Evolutionary conservation across 2,329 filamentous ascomycete genomes (phyloP).

Genomic region (Hymenotorrendiella dingleyae): DNA sequence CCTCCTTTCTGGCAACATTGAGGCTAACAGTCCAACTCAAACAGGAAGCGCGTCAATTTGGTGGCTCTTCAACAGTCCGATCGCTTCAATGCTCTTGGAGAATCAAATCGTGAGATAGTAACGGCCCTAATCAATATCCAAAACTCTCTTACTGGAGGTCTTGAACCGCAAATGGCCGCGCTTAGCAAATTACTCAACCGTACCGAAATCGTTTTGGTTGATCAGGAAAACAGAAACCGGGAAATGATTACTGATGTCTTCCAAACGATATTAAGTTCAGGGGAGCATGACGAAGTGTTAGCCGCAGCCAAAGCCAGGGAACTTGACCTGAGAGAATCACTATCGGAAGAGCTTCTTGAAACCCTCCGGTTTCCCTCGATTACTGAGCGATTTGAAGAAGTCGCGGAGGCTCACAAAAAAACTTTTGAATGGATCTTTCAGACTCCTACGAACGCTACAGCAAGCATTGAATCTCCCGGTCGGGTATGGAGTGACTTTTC

Average conservation of each 20-base stretch:
- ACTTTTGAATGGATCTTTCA: constrained; percentile 5
- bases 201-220: background rate
- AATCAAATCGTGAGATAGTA: background rate
- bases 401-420: constrained; percentile 3
- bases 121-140: background rate
- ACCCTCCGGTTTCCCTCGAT: background rate
- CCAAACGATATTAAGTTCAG: background rate
- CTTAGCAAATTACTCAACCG: background rate
- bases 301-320: background rate
- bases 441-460: background rate
- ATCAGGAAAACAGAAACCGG: background rate
- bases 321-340: background rate
- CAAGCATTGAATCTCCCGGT: no score
- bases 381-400: constrained; percentile 1
- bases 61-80: background rate
- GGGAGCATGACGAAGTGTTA: background rate
- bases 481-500: constrained; percentile 2
- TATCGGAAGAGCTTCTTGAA: background rate
- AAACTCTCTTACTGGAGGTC: background rate
- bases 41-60: background rate
- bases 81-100: background rate
- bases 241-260: background rate
- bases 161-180: background rate
- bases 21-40: background rate
- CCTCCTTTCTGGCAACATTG: background rate